Base-by-base conservation (phyloP, 768 basidiomycete genomes). In the Boletus vinaceobasis region DNA sequence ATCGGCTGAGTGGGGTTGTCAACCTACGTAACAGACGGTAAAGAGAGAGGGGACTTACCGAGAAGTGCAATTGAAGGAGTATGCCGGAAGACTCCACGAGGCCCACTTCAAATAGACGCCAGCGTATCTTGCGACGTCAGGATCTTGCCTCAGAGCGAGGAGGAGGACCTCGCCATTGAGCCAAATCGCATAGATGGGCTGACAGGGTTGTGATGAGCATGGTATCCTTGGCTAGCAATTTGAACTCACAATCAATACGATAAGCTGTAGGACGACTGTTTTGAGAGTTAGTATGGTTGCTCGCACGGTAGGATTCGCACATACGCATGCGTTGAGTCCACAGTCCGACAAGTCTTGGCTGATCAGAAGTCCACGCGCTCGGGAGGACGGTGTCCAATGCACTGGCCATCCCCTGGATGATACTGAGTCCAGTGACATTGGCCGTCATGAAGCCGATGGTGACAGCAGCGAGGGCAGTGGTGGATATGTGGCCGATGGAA, bases 371-470 rank as follows among this genome's bases (percentile, higher is more conserved):
- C 93, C 90, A 99, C 10, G 96, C 94, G 39, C 90, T 83, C 0
- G 97, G 96, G 2, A 98, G 81, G 65, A 99, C 80, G 0, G 96
- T 95, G 67, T 99, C 97, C 32, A 99, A 81, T 0, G 92, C 87
- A 55, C 87, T 88, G 21, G 84, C 76, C 61, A 96, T 85, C 7
- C 93, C 93, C 61, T 89, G 88, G 14, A 94, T 77, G 50, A 96
- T 84, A 59, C 88, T 89, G 37, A 75, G 57, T 27, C 69, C 69
- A 35, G 61, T 61, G 5, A 86, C 83, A 50, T 80, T 86, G 17
- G 84, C 84, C 1, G 87, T 87, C 86, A 90, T 88, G 36, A 83
- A 85, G 0, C 84, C 87, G 2, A 89, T 73, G 15, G 82, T 84
- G 26, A 87, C 84, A 0, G 91, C 93, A 2, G 96, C 96, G 2